Base-by-base conservation (phyloP, 2,329 filamentous ascomycete genomes). In the Fusarium buharicum region DNA sequence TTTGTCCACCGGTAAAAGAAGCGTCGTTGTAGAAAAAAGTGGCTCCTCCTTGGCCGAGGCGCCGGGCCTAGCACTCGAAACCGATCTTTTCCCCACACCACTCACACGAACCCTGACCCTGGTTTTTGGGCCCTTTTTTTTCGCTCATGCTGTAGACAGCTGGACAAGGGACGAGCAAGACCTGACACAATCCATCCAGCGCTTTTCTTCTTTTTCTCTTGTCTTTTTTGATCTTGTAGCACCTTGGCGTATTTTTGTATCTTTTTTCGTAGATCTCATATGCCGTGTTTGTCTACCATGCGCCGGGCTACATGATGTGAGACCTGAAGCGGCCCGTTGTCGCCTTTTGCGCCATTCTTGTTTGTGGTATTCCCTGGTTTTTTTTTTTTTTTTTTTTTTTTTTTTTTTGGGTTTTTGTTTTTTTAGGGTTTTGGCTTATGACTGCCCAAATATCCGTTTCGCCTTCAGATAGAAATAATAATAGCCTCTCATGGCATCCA, bases 261-360 rank as follows among this genome's bases (percentile, higher is more conserved):
- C 37, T 63, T 30, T 43, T 34, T 28, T 22, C 13, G 49, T 44
- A 60, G 44, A 61, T 61, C 56, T 56, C 22, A 38, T 34, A 50
- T 64, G 47, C 55, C 55, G 61, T 62, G 56, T 61, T 61, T 64
- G 61, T 44, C 49, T 47, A 36, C 56, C 51, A 57, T 62, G 60
- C 53, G 50, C 57, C 46, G 31, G 22, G 57, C 34, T 45, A 64
- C 61, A 46, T 46, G 45, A 64, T 50, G 61, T 64, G 33, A 65
- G 53, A 64, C 56, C 61, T 57, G 43, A 62, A 36, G 31, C 55
- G 57, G 52, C 50, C 61, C 61, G 50, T 52, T 37, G 24, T 49
- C 45, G 40, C 61, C 18, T 44, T 47, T 37, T 31, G 11, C 9
- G 30, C 24, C 43, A 39, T 30, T 14, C 38, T 50, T 54, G 38